Conservation (phyloP, 179 eudicot genomes). For the Amaranthus tricolor region DNA sequence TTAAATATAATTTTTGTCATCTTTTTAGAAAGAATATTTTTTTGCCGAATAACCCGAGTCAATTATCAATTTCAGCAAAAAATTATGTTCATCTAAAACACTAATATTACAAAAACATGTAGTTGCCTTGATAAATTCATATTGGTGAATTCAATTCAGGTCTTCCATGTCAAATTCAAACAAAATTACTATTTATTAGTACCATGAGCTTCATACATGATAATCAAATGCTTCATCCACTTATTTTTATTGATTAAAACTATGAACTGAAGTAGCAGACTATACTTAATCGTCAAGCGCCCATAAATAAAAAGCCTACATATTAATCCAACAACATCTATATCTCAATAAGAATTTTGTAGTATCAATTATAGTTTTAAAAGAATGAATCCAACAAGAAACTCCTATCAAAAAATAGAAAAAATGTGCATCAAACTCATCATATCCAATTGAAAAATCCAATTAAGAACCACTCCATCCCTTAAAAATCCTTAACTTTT, state of each 20-base stretch:
- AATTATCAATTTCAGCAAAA: too few species aligned
- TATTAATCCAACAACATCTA: not conserved
- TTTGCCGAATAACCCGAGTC: not conserved
- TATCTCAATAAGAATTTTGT: not conserved
- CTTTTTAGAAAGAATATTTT: not conserved
- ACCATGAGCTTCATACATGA: not conserved
- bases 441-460: not conserved
- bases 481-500: constrained; percentile 30
- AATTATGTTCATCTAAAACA: too few species aligned
- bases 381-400: constrained; percentile 20
- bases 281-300: constrained; percentile 2
- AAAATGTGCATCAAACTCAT: constrained; percentile 1
- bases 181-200: not conserved
- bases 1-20: not conserved
- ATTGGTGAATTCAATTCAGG: too few species aligned
- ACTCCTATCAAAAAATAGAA: constrained; percentile 18
- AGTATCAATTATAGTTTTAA: constrained; percentile 18
- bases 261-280: constrained; percentile 4
- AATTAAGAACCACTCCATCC: constrained; percentile 16
- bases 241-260: constrained; percentile 8
- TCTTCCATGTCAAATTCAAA: too few species aligned
- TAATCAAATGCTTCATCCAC: not conserved
- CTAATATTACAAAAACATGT: too few species aligned
- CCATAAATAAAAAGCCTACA: not conserved
- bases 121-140: too few species aligned